phyloP scores from a whole-genome alignment of 2,329 filamentous ascomycete species.

The Camillea tinctor region DNA sequence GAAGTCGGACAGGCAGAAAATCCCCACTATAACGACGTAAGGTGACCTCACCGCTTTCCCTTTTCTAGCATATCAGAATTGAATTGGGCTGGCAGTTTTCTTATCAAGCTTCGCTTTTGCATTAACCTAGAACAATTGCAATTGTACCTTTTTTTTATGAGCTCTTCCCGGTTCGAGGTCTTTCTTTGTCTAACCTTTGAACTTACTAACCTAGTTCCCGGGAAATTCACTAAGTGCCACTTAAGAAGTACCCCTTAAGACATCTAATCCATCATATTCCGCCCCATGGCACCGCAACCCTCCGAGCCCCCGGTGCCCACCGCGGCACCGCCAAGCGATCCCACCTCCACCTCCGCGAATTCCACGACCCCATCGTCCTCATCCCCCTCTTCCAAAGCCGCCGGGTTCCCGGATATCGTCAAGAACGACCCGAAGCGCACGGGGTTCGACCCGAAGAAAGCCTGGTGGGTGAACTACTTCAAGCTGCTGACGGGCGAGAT shows the following conservation, averaged over 20 bases:
- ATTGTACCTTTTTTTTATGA: neutral
- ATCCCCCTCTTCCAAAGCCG: constrained; percentile 4
- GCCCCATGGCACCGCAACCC: constrained; percentile 21
- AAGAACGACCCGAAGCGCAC: constrained; percentile 60
- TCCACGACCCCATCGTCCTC: constrained; percentile 4
- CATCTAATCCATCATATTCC: neutral
- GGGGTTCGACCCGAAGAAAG: constrained; percentile 59
- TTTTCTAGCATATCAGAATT: neutral
- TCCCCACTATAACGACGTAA: constrained; percentile 1
- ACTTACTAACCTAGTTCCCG: too few relatives aligned
- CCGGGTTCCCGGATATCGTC: constrained; percentile 36
- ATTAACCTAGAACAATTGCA: neutral
- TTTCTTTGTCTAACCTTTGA: too few relatives aligned
- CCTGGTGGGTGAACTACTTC: constrained; percentile 83
- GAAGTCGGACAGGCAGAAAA: constrained; percentile 23
- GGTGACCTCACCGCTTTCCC: constrained; percentile 4
- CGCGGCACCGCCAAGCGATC: constrained; percentile 7
- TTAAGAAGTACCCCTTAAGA: too few relatives aligned
- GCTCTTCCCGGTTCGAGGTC: too few relatives aligned
- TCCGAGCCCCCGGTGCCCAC: constrained; percentile 8
- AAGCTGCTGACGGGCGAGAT: constrained; percentile 73
- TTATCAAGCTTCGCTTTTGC: neutral
- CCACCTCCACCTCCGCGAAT: constrained; percentile 6
- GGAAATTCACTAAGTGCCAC: too few relatives aligned
- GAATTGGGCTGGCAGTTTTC: neutral